Percentiles rank a stretch among this genome's conserved stretches.
Conservation (phyloP, 257 asterid species). For the Przewalskia tangutica region DNA sequence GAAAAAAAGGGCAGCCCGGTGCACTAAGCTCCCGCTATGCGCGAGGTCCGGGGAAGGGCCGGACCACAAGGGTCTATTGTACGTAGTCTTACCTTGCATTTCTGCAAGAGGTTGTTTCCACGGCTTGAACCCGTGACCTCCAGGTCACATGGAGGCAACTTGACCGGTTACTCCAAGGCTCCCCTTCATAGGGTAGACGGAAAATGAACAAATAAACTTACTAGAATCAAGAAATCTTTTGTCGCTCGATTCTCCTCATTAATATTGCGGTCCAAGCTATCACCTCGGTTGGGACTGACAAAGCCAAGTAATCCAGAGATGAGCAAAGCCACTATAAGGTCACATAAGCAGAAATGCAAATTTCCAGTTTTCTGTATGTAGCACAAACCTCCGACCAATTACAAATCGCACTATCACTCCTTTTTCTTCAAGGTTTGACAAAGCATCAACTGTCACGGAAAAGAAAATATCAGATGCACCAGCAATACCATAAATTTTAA, state of each 20-base stretch:
- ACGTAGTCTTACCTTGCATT: too few species aligned
- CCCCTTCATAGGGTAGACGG: too few species aligned
- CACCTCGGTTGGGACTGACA: constrained; percentile 88
- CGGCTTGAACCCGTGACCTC: too few species aligned
- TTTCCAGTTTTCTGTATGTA: constrained; percentile 6
- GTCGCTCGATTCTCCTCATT: constrained; percentile 57
- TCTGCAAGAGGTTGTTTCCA: too few species aligned
- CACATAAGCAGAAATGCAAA: constrained; percentile 1
- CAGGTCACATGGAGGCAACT: too few species aligned
- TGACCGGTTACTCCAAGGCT: too few species aligned
- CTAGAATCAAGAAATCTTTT: constrained; percentile 80
- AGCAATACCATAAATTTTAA: neutral
- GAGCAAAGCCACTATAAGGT: neutral
- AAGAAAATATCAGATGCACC: constrained; percentile 5
- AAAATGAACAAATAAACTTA: constrained; percentile 26
- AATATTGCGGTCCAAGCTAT: constrained; percentile 85
- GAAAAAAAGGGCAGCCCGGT: too few species aligned
- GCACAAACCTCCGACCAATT: constrained; percentile 70
- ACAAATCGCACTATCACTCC: constrained; percentile 70
- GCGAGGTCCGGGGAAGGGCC: too few species aligned
- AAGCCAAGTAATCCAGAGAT: constrained; percentile 12
- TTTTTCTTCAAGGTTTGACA: constrained; percentile 64
- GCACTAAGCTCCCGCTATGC: too few species aligned
- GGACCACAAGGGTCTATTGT: too few species aligned
- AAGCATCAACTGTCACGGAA: constrained; percentile 46